Evolutionary conservation across 768 basidiomycete species (phyloP), one percentile per base, ranked within the genome.

Genomic region (Phlebiopsis flavidoalba): DNA sequence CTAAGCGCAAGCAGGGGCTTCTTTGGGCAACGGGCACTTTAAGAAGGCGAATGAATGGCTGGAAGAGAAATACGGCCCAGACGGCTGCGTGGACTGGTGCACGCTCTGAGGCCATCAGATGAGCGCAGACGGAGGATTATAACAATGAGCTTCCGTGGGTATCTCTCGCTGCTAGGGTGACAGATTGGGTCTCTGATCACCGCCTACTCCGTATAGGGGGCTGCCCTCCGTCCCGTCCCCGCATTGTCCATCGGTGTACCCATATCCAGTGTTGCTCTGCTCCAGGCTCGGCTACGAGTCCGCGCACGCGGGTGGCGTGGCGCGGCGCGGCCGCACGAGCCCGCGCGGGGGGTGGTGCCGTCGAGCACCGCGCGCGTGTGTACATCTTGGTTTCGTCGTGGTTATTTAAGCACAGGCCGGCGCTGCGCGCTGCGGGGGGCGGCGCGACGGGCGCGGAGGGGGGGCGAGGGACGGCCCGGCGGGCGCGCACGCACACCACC

Each of bases 1-100:
- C 74, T 86, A 17, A 87, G 89, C 57, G 94, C 89, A 3, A 74
- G 81, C 64, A 80, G 80, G 60, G 94, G 95, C 10, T 97, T 95
- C 76, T 72, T n/a, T 92, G 63, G 93, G 92, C 53, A 95, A 95
- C 71, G 85, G 84, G 53, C 95, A 97, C 74, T 98, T 98, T 77
- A 84, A 80, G 68, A 76, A 82, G 60, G 91, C 93, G 47, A 96
- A 97, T 69, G 82, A 87, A 58, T 98, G 95, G 95, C 76, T 98
- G 24, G 83, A 83, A 70, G 69, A 79, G 60, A 85, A 84, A 66
- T 95, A 97, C 68, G 95, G 94, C 6, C 65, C 76, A 24, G 85
- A 84, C 45, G 85, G 81, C 53, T 77, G 72, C 61, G 87, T 93
- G n/a, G 80, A 91, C 67, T 93, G 91, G 91, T 86, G 86, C 68